Evolutionary conservation across 257 asterid species (phyloP).

Genomic region (Penstemon newberryi): DNA sequence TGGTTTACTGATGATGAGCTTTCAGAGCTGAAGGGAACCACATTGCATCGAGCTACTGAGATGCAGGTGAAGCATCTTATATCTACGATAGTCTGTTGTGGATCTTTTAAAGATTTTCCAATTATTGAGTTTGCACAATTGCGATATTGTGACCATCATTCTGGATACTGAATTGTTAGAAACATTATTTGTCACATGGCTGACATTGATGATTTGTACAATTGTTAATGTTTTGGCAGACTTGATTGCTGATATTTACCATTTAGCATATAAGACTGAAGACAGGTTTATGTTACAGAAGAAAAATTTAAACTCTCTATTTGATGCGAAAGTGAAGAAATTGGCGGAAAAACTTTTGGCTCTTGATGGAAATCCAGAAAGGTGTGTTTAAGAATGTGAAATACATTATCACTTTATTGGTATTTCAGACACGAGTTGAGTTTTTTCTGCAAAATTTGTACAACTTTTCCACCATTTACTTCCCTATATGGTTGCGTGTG

Average conservation of each 20-base stretch:
- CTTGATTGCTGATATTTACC: conserved; percentile 33
- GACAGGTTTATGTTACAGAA: conserved; percentile 72
- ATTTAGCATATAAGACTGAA: conserved; percentile 43
- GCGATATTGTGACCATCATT: conserved; percentile 6
- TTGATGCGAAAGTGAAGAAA: conserved; percentile 75
- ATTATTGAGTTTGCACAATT: not conserved
- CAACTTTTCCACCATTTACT: not conserved
- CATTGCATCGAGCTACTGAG: conserved; percentile 75
- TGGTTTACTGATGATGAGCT: conserved; percentile 94
- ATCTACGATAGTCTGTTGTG: not conserved
- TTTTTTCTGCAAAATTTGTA: not conserved
- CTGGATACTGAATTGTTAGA: not conserved
- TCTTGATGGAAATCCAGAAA: conserved; percentile 56
- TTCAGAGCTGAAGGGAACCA: conserved; percentile 79
- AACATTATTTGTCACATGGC: not conserved
- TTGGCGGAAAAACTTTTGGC: conserved; percentile 69
- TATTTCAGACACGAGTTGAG: not conserved
- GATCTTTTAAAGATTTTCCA: no score
- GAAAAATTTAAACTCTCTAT: conserved; percentile 64
- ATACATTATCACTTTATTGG: conserved; percentile 4
- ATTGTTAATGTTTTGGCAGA: conserved; percentile 14
- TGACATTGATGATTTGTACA: conserved; percentile 15
- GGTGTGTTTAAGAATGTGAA: conserved; percentile 40
- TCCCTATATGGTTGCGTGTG: not conserved
- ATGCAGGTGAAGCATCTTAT: conserved; percentile 57